Base-by-base conservation (phyloP, 768 basidiomycete genomes). In the Russula olivacea region DNA sequence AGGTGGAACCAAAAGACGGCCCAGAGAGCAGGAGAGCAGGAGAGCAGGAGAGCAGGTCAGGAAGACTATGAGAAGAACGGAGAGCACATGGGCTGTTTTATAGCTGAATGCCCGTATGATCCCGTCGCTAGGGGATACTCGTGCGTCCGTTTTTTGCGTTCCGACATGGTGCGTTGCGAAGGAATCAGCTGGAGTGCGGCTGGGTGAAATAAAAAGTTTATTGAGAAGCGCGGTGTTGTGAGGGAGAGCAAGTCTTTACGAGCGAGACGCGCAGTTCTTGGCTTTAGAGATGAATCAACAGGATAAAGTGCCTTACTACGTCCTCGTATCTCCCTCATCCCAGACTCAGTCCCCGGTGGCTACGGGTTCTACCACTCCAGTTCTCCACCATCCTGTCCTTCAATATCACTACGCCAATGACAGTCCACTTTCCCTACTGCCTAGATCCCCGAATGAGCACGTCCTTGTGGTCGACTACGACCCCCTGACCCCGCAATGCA, bases 381-480 rank as follows among this genome's bases (percentile, higher is more conserved):
- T 79, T n/a, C 77, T 89, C 55, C 74, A 80, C 12, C 91, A 93
- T 69, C 88, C 89, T 5, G 75, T 77, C 48, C 85, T 93, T 19
- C 87, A 92, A 68, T 92, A 92, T 71, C 87, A 89, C 68, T 93
- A 89, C 70, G 81, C 83, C 21, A 89, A 93, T 68, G 91, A 93
- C 70, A 79, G 86, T 0, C 85, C 89, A 3, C 73, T 83, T n/a
- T 73, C 82, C 12, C 74, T 92, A 14, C 74, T 90, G 45, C 85
- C 88, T 5, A 80, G 76, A 40, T 77, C 78, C 45, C 75, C 80
- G 12, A 78, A 82, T 56, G 89, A 91, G 71, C 87, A 87, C 68
- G 84, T 93, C 25, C 76, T 93, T 2, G 78, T 93, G 28, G 78
- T 93, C 48, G 82, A 90, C 72, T 85, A 83, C 68, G 83, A 87